Evolutionary conservation across 352 stramenopile genomes (phyloP), one percentile per base, ranked within the genome.

Genomic region (Lagenidium sp.): DNA sequence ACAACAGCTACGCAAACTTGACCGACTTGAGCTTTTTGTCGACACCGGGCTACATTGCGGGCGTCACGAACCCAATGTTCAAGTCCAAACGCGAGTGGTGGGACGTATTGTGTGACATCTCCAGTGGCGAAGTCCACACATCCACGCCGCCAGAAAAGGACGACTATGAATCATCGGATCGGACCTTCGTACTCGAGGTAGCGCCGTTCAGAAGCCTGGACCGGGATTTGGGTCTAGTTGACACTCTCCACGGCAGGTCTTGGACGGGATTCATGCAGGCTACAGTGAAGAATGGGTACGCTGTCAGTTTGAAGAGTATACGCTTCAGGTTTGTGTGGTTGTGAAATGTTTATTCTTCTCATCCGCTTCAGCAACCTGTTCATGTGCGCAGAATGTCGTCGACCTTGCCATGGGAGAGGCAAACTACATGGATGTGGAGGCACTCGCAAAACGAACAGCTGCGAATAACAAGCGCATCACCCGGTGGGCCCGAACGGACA

Each of bases 61-160:
- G 85, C 3, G 84, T 95, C 45, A 96, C 83, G 15, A 96, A 96
- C 43, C 85, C 85, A 1, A 95, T 96, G 83, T 96, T 96, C 50
- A 92, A 94, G 53, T 82, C 76, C 41, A 91, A 93, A 51, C 66
- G 68, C 18, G 83, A 95, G 39, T 96, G 85, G 85, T 96, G 85
- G 85, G 85, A 96, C 49, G 69, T 96, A 18, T 55, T 95, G 19
- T 93, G 80, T 31, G 82, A 96, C 56, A 73, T 95, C 37, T 86
- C 79, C 4, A 94, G 56, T 4, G 80, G 82, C 6, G 78, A 91
- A 51, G 68, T 91, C 6, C 46, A 87, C 7, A 49, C 88, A 20
- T 83, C 74, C 0, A 44, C 62, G 4, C 57, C 57, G 10, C 47
- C 63, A 2, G 81, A 94, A 43, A 76, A 79, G 41, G 81, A 94